A percentile compares a stretch with the other conserved stretches of the same genome.
phyloP scores from a whole-genome alignment of 306 rosid species.

The Medicago ruthenica region DNA sequence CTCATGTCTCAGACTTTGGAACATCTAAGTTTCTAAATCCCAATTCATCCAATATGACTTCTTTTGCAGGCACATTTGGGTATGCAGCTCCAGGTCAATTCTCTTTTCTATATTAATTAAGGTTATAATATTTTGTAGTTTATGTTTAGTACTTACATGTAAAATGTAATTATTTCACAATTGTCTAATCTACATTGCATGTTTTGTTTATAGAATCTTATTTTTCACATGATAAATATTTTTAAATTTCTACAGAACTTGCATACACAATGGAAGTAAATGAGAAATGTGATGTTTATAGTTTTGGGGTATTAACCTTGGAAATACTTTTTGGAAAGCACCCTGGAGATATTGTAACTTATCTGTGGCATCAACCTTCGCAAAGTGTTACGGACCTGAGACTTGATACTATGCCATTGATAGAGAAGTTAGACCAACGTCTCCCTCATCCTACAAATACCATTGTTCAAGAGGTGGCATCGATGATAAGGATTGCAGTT shows the following conservation, averaged over 20 bases:
- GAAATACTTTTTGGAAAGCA: slow-evolving; percentile 6
- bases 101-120: neutral
- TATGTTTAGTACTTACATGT: too few species aligned
- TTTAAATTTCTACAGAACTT: neutral
- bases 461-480: neutral
- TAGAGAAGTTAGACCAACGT: neutral
- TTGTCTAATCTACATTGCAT: too few species aligned
- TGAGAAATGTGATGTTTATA: slow-evolving; percentile 2
- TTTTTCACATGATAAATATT: neutral
- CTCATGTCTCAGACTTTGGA: too few species aligned
- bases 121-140: too few species aligned
- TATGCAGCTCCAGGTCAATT: neutral
- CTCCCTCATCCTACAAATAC: neutral
- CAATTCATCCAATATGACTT: too few species aligned
- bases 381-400: neutral
- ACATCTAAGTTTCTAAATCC: too few species aligned
- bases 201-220: neutral
- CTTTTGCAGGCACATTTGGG: too few species aligned
- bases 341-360: neutral
- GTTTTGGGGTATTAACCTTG: slow-evolving; percentile 1
- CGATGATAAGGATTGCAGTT: neutral
- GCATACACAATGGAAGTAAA: slow-evolving; percentile 18
- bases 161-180: too few species aligned
- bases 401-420: neutral
- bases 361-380: neutral